These are phyloP conservation scores for Mucuna pruriens DNA, from an alignment of 306 rosid species.

Conservation along the genomic window DNA sequence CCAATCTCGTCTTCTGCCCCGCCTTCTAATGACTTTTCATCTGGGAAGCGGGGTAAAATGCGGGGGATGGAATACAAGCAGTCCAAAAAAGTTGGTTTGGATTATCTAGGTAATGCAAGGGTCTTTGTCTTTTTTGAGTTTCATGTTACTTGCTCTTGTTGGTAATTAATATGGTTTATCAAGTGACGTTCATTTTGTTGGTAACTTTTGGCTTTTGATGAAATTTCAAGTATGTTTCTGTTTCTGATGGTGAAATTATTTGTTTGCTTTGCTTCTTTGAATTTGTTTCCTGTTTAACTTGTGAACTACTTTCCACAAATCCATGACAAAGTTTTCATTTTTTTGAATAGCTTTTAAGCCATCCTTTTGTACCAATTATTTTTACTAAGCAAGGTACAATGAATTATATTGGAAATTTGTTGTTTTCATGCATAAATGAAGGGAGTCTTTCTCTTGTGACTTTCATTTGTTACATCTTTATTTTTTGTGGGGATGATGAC, in stretches of 20 bases:
- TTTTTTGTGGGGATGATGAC: not conserved
- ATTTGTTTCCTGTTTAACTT: constrained; percentile 18
- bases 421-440: constrained; percentile 30
- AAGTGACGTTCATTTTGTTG: not conserved
- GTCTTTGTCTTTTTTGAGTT: constrained; percentile 12
- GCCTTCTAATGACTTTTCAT: constrained; percentile 48
- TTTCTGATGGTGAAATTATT: constrained; percentile 27
- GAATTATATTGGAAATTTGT: constrained; percentile 30
- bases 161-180: constrained; percentile 25
- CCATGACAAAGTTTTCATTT: not conserved
- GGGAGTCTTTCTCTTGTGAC: constrained; percentile 29
- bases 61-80: constrained; percentile 64
- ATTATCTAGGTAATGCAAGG: constrained; percentile 57
- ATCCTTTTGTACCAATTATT: not conserved
- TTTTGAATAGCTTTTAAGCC: not conserved
- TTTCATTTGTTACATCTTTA: not conserved
- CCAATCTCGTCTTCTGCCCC: constrained; percentile 74
- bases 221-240: constrained; percentile 1
- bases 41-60: constrained; percentile 62
- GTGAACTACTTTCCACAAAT: constrained; percentile 3
- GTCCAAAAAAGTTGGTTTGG: constrained; percentile 62
- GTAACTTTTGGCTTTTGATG: not conserved
- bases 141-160: constrained; percentile 4
- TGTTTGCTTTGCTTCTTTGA: constrained; percentile 10
- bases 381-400: constrained; percentile 33